A percentile compares a stretch with the other conserved stretches of the same genome.
phyloP scores from a whole-genome alignment of 371 early-diverging fungal genomes.

The Saksenaea oblongispora region DNA sequence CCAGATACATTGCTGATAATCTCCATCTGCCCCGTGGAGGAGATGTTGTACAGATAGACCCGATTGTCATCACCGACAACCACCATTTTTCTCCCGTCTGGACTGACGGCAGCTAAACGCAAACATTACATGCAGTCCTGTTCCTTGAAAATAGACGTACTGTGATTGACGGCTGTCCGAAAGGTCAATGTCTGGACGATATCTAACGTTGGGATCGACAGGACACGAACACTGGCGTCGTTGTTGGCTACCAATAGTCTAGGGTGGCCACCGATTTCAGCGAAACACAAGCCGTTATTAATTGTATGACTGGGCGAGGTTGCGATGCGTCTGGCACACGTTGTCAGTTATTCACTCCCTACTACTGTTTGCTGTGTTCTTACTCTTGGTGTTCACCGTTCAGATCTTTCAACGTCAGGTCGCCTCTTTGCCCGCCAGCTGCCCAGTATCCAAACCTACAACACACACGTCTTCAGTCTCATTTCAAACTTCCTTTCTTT shows the following conservation, averaged over 20 bases:
- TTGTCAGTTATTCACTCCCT: background rate
- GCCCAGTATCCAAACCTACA: conserved; percentile 77
- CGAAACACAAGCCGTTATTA: conserved; percentile 88
- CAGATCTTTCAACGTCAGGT: conserved; percentile 80
- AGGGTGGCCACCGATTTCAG: conserved; percentile 60
- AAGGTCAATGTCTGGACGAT: conserved; percentile 71
- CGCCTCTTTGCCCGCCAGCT: conserved; percentile 89
- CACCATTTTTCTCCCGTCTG: conserved; percentile 76
- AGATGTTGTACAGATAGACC: conserved; percentile 63
- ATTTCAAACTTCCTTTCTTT: conserved; percentile 1
- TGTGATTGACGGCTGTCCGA: conserved; percentile 84
- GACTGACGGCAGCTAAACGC: conserved; percentile 70
- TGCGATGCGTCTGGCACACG: conserved; percentile 58
- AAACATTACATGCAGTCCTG: background rate
- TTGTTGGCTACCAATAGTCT: conserved; percentile 90
- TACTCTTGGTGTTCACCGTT: conserved; percentile 65
- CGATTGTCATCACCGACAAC: conserved; percentile 86
- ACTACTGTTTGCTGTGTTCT: background rate
- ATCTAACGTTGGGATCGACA: conserved; percentile 71
- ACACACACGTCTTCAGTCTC: background rate
- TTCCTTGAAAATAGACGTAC: conserved; percentile 28
- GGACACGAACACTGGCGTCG: conserved; percentile 90
- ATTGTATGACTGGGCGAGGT: conserved; percentile 85
- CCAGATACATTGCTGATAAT: conserved; percentile 40
- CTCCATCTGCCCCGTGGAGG: background rate